A percentile compares a stretch with the other conserved stretches of the same genome.
phyloP scores from a whole-genome alignment of 805 yeast genomes.

The Nakazawaea sp. region DNA sequence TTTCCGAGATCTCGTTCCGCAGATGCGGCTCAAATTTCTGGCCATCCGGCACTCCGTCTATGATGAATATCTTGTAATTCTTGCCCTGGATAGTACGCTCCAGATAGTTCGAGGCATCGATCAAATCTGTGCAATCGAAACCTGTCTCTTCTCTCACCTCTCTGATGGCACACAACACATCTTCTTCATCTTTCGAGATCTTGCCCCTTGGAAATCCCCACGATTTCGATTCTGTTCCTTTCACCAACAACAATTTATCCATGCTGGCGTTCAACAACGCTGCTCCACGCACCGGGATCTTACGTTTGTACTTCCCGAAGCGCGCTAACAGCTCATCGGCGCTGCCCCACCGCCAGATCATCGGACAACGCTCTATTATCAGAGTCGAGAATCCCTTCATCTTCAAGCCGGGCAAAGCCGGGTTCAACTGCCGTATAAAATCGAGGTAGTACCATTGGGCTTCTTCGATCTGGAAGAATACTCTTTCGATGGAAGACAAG shows the following conservation, averaged over 20 bases:
- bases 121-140: constrained; percentile 64
- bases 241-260: constrained; percentile 69
- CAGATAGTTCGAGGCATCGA: constrained; percentile 65
- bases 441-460: constrained; percentile 98
- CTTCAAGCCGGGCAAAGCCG: constrained; percentile 67
- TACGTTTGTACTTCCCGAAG: constrained; percentile 79
- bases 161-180: constrained; percentile 81
- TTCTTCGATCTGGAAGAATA: constrained; percentile 91
- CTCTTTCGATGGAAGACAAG: constrained; percentile 70
- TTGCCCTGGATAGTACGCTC: constrained; percentile 82
- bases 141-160: constrained; percentile 95
- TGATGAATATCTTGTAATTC: constrained; percentile 75
- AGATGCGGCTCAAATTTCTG: constrained; percentile 73
- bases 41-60: constrained; percentile 72
- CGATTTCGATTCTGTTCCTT: constrained; percentile 69
- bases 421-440: constrained; percentile 66
- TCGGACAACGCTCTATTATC: constrained; percentile 63
- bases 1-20: constrained; percentile 79
- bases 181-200: constrained; percentile 88
- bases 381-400: constrained; percentile 69
- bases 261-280: constrained; percentile 71
- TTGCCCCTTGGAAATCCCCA: constrained; percentile 99
- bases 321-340: constrained; percentile 72
- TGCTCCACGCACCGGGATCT: constrained; percentile 95
- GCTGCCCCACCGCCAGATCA: constrained; percentile 79